Percentiles rank a stretch among this genome's conserved stretches.
Conservation (phyloP, 495 filamentous ascomycete genomes). For the Patellaria atrata region DNA sequence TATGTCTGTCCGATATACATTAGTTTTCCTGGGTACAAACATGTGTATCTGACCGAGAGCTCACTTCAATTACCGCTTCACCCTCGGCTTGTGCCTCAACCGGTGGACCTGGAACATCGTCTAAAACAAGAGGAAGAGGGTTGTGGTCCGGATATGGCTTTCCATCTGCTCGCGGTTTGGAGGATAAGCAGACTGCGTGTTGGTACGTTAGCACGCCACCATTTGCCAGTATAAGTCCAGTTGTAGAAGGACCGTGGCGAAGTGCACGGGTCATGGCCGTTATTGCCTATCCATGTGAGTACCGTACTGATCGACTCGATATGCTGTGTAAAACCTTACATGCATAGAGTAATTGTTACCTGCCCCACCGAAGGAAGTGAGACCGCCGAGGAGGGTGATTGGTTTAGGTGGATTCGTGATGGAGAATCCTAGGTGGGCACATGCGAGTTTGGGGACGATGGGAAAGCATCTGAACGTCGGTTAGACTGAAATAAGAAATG, state of each 20-base stretch:
- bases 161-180: slow-evolving; percentile 24
- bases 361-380: slow-evolving; percentile 45
- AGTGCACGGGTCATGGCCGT: slow-evolving; percentile 36
- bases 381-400: slow-evolving; percentile 38
- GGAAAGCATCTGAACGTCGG: slow-evolving; percentile 34
- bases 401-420: slow-evolving; percentile 30
- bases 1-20: slow-evolving; percentile 33
- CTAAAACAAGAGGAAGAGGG: slow-evolving; percentile 21
- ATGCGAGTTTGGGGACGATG: slow-evolving; percentile 44
- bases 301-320: neutral
- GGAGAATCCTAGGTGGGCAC: slow-evolving; percentile 35
- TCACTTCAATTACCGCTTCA: slow-evolving; percentile 36
- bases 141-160: slow-evolving; percentile 30
- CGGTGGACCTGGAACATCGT: slow-evolving; percentile 22
- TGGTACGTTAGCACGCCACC: slow-evolving; percentile 42
- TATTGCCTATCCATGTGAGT: slow-evolving; percentile 25
- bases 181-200: slow-evolving; percentile 36
- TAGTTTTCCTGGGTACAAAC: neutral
- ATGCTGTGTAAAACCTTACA: slow-evolving; percentile 21
- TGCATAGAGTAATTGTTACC: slow-evolving; percentile 50
- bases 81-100: slow-evolving; percentile 31
- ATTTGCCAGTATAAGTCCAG: slow-evolving; percentile 40
- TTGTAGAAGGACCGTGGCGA: slow-evolving; percentile 26
- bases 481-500: slow-evolving; percentile 1
- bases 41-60: no score